phyloP scores from a whole-genome alignment of 805 yeast species.

The Starmerella bacillaris region DNA sequence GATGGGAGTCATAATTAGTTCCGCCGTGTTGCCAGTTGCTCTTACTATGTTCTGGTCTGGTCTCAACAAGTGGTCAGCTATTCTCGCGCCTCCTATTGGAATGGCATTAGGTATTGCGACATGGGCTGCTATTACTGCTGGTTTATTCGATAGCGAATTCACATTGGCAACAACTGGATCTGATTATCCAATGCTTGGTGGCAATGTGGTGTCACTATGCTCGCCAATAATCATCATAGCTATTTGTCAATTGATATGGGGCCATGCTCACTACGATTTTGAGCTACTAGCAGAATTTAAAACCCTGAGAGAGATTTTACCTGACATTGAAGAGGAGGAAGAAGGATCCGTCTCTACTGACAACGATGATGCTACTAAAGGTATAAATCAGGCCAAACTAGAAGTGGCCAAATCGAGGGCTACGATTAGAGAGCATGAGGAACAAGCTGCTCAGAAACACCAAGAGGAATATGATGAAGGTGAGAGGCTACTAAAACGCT shows the following conservation, averaged over 20 bases:
- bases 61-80: constrained; percentile 53
- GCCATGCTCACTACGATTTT: constrained; percentile 63
- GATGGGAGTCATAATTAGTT: constrained; percentile 78
- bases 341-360: constrained; percentile 2
- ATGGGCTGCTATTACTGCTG: constrained; percentile 33
- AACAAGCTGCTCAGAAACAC: constrained; percentile 7
- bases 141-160: constrained; percentile 32
- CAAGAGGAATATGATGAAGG: constrained; percentile 27
- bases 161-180: constrained; percentile 39
- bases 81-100: constrained; percentile 61
- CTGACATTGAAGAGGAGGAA: constrained; percentile 13
- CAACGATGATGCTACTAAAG: neutral
- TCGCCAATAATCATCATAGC: constrained; percentile 56
- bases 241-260: constrained; percentile 42
- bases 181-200: constrained; percentile 78
- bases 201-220: constrained; percentile 66
- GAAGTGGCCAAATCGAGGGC: constrained; percentile 4
- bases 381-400: neutral
- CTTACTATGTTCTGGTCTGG: constrained; percentile 46
- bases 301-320: constrained; percentile 26
- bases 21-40: constrained; percentile 68
- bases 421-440: constrained; percentile 6
- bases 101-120: constrained; percentile 54
- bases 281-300: constrained; percentile 39
- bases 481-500: constrained; percentile 32